These are phyloP conservation scores for Copromyces sp. DNA, from an alignment of 495 filamentous ascomycete species.

Conservation along the genomic window DNA sequence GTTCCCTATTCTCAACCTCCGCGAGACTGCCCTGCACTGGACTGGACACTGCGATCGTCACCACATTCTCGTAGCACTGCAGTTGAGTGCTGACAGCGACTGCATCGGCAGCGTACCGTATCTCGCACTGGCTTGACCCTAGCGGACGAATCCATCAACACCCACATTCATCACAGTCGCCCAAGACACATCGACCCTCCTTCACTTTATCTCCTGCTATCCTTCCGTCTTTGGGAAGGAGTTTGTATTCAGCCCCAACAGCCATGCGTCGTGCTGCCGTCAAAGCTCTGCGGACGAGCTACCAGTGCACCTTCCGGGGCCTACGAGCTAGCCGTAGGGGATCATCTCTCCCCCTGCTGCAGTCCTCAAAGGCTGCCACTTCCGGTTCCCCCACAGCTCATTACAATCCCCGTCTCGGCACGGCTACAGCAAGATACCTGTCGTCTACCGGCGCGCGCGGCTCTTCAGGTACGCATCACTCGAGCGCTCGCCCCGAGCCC, in stretches of 20 bases:
- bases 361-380: constrained; percentile 3
- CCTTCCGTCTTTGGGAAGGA: neutral
- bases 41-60: neutral
- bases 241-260: constrained; percentile 1
- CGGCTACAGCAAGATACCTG: neutral
- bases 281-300: constrained; percentile 34
- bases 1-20: neutral
- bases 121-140: neutral
- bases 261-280: constrained; percentile 38
- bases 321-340: constrained; percentile 29
- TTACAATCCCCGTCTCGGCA: constrained; percentile 3
- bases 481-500: constrained; percentile 21
- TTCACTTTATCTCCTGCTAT: neutral
- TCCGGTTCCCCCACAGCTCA: constrained; percentile 12
- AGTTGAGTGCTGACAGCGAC: neutral
- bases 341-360: constrained; percentile 10
- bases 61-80: neutral
- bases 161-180: neutral
- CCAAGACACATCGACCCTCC: neutral
- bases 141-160: neutral
- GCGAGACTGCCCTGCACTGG: neutral
- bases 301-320: constrained; percentile 32
- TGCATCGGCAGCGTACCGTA: neutral
- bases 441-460: neutral
- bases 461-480: constrained; percentile 9